Base-by-base conservation (phyloP, 164 flowering plant species). In the Chloranthus sessilifolius region DNA sequence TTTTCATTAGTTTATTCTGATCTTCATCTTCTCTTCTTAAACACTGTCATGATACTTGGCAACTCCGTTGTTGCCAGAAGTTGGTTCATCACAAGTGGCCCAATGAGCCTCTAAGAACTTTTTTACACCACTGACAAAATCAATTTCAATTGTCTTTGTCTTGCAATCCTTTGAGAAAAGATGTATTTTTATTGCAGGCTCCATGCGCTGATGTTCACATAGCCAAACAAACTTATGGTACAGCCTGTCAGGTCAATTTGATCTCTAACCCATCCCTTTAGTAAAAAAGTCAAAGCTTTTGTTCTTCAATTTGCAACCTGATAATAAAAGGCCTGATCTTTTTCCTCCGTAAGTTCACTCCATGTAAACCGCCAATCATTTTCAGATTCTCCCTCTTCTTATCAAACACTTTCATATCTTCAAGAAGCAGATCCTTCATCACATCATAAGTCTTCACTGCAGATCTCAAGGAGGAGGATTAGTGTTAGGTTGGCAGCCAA, bases 91-190 rank as follows among this genome's bases (percentile, higher is more conserved):
- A 52, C 99, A 92, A 23, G 89, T 85, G 27, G 81, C 85, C 97
- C 97, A 94, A 43, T 94, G 99, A 55, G 88, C 75, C 74, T 94
- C 99, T n/a, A 50, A 89, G 85, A 58, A 94, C 88, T 70, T 80
- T 94, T 72, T 94, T 94, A 22, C 97, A 95, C 99, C 99, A 94
- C 50, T 76, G 95, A 55, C n/a, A 89, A 82, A 37, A 94, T 80
- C 19, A 85, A 77, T 72, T 89, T 94, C 48, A 89, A 47, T 53
- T 94, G 99, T 66, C 80, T 89, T 58, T 94, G 97, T 60, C 99
- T 76, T 40, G 63, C 34, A 54, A 86, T 85, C 74, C 74, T 94
- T 67, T 84, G 92, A 46, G 95, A 72, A 24, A n/a, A 83, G 78
- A 63, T 81, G 96, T 14, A 88, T 85, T 69, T 94, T 97, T 60